phyloP scores from a whole-genome alignment of 176 grass and related monocot species.

The Lolium perenne region DNA sequence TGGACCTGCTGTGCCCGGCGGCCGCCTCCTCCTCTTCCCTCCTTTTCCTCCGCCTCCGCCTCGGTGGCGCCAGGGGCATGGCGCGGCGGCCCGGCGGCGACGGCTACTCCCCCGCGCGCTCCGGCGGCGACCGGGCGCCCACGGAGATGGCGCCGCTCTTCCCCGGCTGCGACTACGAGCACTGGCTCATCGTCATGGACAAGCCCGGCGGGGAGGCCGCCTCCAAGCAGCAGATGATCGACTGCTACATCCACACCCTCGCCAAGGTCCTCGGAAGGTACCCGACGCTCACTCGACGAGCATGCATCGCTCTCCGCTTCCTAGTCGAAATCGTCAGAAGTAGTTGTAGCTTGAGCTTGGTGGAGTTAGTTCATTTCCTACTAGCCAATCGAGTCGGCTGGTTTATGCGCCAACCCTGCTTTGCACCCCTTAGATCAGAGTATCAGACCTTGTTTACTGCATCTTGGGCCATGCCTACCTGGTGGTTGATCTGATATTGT shows the following conservation, averaged over 20 bases:
- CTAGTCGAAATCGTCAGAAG: too few relatives aligned
- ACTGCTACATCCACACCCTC: slow-evolving; percentile 49
- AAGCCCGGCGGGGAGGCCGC: slow-evolving; percentile 88
- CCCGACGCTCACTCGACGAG: too few relatives aligned
- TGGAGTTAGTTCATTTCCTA: too few relatives aligned
- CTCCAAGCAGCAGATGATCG: slow-evolving; percentile 81
- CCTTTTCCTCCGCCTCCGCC: neutral
- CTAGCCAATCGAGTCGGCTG: neutral
- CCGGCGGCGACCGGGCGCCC: slow-evolving; percentile 47
- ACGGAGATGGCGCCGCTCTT: slow-evolving; percentile 91
- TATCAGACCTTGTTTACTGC: neutral
- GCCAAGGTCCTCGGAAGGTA: slow-evolving; percentile 53
- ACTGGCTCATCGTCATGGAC: slow-evolving; percentile 98
- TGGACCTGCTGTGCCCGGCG: neutral
- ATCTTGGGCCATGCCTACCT: neutral
- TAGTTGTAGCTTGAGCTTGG: too few relatives aligned
- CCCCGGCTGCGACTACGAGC: slow-evolving; percentile 93
- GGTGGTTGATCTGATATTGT: neutral
- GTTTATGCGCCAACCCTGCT: neutral
- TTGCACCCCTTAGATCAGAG: neutral
- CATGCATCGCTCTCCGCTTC: neutral
- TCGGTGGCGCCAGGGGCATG: neutral
- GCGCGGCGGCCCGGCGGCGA: neutral
- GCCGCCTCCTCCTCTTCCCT: neutral
- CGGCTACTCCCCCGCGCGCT: neutral